Evolutionary conservation across 2,329 filamentous ascomycete species (phyloP).

Genomic region (Penicillium occitanis): DNA sequence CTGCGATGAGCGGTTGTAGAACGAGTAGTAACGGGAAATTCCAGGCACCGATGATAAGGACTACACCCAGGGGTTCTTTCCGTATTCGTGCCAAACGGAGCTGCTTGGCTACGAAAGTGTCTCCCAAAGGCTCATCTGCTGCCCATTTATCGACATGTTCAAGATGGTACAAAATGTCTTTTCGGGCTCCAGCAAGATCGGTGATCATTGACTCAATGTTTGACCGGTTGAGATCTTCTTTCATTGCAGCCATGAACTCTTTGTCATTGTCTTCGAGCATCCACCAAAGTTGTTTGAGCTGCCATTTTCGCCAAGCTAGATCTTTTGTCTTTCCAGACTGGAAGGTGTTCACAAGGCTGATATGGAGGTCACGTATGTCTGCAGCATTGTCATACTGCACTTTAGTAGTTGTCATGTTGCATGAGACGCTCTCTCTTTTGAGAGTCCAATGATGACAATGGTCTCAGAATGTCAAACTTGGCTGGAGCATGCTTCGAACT

Average conservation of each 20-base stretch:
- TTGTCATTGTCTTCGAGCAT: conserved; percentile 43
- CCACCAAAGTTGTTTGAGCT: conserved; percentile 46
- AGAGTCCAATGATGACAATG: background rate
- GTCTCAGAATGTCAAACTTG: background rate
- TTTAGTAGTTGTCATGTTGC: background rate
- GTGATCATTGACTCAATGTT: conserved; percentile 34
- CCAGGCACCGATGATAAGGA: conserved; percentile 50
- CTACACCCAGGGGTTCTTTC: conserved; percentile 48
- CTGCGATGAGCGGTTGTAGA: conserved; percentile 44
- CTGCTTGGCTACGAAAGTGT: conserved; percentile 32
- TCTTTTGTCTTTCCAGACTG: conserved; percentile 36
- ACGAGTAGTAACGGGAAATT: conserved; percentile 47
- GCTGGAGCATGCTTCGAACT: background rate
- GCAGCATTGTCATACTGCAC: background rate
- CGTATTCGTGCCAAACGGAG: conserved; percentile 35
- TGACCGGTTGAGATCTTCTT: conserved; percentile 39
- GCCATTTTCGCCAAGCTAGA: conserved; percentile 43
- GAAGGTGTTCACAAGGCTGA: conserved; percentile 27
- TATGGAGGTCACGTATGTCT: background rate
- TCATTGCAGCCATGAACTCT: conserved; percentile 34
- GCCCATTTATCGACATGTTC: conserved; percentile 44
- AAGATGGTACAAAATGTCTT: conserved; percentile 40
- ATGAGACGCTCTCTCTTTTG: background rate
- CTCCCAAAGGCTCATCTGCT: conserved; percentile 33
- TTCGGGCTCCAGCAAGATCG: conserved; percentile 36